A percentile compares a stretch with the other conserved stretches of the same genome.
These are phyloP conservation scores for Aphanomyces euteiches DNA, from an alignment of 352 stramenopile genomes.

Conservation along the genomic window DNA sequence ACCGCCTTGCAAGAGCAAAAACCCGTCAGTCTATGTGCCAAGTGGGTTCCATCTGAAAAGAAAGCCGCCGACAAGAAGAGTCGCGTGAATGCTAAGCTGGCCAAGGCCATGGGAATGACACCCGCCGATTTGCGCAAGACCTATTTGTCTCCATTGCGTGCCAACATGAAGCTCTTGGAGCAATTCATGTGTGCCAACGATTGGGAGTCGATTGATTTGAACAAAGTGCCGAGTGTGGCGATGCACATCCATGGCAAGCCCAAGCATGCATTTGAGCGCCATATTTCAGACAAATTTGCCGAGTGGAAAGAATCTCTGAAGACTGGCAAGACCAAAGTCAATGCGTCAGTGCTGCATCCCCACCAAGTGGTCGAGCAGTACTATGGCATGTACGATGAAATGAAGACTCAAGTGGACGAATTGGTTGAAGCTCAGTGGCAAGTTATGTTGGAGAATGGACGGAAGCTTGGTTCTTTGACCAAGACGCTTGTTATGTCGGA, in stretches of 20 bases:
- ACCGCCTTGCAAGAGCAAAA: conserved; percentile 27
- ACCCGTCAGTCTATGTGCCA: conserved; percentile 46
- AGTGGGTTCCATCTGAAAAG: conserved; percentile 58
- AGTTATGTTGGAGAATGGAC: conserved; percentile 39
- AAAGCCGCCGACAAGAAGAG: conserved; percentile 52
- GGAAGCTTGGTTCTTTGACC: conserved; percentile 30
- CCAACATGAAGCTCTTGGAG: conserved; percentile 44
- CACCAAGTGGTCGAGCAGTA: conserved; percentile 50
- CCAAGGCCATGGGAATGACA: conserved; percentile 43
- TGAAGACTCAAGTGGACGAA: conserved; percentile 32
- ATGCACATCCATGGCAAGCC: conserved; percentile 51
- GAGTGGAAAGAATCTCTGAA: conserved; percentile 38
- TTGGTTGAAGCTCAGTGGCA: conserved; percentile 55
- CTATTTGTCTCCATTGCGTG: conserved; percentile 46
- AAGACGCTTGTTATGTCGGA: conserved; percentile 53
- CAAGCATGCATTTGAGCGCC: conserved; percentile 40
- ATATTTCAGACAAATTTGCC: conserved; percentile 39
- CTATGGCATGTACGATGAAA: conserved; percentile 20
- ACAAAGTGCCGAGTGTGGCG: conserved; percentile 42
- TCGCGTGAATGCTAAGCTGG: conserved; percentile 51
- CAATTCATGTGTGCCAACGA: conserved; percentile 48
- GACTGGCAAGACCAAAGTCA: conserved; percentile 45
- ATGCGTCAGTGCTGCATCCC: conserved; percentile 45
- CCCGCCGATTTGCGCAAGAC: conserved; percentile 43
- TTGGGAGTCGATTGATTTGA: conserved; percentile 46